A percentile compares a stretch with the other conserved stretches of the same genome.
These are phyloP conservation scores for Sarocladiaceae sp. DNA, from an alignment of 2,329 filamentous ascomycete genomes.

Conservation along the genomic window DNA sequence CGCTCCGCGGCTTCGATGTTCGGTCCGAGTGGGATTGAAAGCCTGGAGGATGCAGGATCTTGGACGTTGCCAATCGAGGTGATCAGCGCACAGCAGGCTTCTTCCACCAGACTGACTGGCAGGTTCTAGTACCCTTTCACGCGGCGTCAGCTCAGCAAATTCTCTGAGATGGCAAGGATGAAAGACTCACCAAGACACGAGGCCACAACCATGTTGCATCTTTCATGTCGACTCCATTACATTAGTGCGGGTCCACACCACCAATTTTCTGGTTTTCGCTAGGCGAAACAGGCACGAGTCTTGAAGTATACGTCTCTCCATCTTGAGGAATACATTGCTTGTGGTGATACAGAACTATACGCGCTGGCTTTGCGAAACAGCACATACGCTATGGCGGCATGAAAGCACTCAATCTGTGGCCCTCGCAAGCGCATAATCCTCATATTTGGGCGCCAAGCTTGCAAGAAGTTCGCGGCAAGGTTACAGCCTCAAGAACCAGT, in stretches of 20 bases:
- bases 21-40: neutral
- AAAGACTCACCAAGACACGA: neutral
- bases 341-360: neutral
- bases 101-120: too few species aligned
- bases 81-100: too few species aligned
- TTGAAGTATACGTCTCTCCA: neutral
- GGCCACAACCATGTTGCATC: too few species aligned
- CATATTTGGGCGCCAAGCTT: too few species aligned
- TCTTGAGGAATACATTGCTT: neutral
- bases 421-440: too few species aligned
- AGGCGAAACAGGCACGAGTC: neutral
- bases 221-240: neutral
- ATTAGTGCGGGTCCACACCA: conserved; percentile 7
- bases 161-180: neutral
- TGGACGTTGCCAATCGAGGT: too few species aligned
- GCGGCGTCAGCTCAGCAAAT: neutral
- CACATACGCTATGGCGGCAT: too few species aligned
- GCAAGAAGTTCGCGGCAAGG: too few species aligned
- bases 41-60: neutral
- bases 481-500: too few species aligned
- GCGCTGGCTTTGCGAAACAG: neutral
- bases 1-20: neutral
- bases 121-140: too few species aligned
- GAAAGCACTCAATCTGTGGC: too few species aligned
- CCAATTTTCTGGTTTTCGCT: neutral